Evolutionary conservation across 148 eudicot species (phyloP).

Genomic region (Chenopodium quinoa): DNA sequence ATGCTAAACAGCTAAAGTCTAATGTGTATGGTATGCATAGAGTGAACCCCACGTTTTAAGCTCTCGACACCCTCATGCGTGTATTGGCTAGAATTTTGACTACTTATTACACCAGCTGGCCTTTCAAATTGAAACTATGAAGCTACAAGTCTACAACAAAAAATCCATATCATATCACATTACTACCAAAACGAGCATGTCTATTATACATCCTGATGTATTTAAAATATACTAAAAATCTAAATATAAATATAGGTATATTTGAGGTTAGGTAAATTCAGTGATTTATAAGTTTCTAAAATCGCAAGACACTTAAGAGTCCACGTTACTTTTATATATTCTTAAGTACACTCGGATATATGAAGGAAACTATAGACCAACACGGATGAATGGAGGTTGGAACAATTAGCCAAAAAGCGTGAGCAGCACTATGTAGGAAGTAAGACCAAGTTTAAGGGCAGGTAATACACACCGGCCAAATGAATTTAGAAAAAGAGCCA

Average conservation of each 20-base stretch:
- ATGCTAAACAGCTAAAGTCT: not conserved
- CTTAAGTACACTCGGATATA: too few relatives aligned
- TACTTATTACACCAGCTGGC: not conserved
- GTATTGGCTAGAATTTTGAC: not conserved
- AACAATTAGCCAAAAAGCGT: conserved; percentile 6
- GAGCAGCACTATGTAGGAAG: conserved; percentile 19
- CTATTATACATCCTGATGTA: too few relatives aligned
- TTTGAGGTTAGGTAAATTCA: too few relatives aligned
- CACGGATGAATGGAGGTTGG: not conserved
- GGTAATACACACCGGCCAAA: conserved; percentile 2
- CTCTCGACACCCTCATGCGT: not conserved
- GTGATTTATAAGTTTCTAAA: too few relatives aligned
- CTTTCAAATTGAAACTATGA: not conserved
- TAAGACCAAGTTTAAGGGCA: not conserved
- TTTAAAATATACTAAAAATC: too few relatives aligned
- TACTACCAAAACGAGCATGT: not conserved
- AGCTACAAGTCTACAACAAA: not conserved
- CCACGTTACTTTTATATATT: too few relatives aligned
- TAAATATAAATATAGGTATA: too few relatives aligned
- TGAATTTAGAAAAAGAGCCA: not conserved
- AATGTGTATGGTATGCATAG: not conserved
- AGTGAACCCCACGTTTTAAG: conserved; percentile 7
- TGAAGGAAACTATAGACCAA: too few relatives aligned
- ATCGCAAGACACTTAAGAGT: too few relatives aligned
- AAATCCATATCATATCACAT: too few relatives aligned